phyloP scores from a whole-genome alignment of 2,329 filamentous ascomycete genomes.

The Huntiella omanensis region DNA sequence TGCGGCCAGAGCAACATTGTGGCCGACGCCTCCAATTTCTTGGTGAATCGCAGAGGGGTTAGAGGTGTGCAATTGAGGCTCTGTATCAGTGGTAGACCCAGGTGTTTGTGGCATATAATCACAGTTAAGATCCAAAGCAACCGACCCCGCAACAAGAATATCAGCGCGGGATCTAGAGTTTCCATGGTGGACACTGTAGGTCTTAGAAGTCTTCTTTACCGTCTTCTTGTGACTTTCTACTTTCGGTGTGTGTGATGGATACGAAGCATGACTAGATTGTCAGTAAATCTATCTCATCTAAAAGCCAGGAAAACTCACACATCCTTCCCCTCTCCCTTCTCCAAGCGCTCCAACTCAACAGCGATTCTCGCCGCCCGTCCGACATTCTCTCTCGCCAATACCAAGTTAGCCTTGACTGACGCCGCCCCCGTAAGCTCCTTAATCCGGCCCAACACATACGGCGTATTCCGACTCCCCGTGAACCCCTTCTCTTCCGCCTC shows the following conservation, averaged over 20 bases:
- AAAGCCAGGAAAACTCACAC: background rate
- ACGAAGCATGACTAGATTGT: too few species aligned
- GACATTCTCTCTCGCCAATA: constrained; percentile 35
- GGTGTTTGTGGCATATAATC: constrained; percentile 33
- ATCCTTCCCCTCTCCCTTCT: constrained; percentile 1
- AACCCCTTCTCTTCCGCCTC: constrained; percentile 47
- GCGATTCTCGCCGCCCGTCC: constrained; percentile 35
- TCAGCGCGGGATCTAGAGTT: constrained; percentile 24
- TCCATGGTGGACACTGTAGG: constrained; percentile 11
- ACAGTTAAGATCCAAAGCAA: constrained; percentile 76
- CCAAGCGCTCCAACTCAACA: constrained; percentile 26
- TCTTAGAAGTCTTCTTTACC: background rate
- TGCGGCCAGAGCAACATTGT: constrained; percentile 76
- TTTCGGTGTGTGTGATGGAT: too few species aligned
- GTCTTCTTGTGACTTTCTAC: too few species aligned
- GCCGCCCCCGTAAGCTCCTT: constrained; percentile 55
- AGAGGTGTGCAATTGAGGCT: constrained; percentile 52
- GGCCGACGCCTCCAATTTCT: constrained; percentile 75
- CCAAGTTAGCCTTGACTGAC: constrained; percentile 57
- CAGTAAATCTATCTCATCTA: background rate
- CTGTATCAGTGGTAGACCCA: constrained; percentile 14
- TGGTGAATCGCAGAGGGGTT: constrained; percentile 70
- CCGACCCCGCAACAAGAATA: constrained; percentile 75
- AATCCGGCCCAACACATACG: constrained; percentile 63
- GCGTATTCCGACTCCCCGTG: constrained; percentile 62